Evolutionary conservation across 768 basidiomycete genomes (phyloP).

Genomic region (Tylopilus subfusipes): DNA sequence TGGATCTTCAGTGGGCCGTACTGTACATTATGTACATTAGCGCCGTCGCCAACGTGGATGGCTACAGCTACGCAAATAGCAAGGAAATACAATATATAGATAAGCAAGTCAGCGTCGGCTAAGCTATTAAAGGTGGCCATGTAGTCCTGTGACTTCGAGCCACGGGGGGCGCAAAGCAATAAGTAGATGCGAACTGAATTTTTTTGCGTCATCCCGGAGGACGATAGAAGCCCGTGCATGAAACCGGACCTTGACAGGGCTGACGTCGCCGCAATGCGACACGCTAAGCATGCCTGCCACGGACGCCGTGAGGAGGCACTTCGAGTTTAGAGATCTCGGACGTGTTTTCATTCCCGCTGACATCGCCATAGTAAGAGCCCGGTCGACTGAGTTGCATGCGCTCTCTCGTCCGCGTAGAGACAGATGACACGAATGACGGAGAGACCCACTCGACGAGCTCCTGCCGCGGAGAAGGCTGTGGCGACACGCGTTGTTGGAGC

Average conservation of each 20-base stretch:
- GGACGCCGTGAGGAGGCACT: conserved; percentile 1
- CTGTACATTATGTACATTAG: conserved; percentile 20
- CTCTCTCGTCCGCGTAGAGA: conserved; percentile 19
- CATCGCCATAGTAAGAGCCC: conserved; percentile 27
- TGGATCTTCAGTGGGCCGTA: conserved; percentile 5
- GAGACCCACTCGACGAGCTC: conserved; percentile 23
- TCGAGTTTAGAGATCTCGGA: conserved; percentile 9
- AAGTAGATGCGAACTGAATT: conserved; percentile 3
- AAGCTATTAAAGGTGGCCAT: conserved; percentile 2
- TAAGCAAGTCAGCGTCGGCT: conserved; percentile 22
- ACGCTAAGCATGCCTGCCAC: conserved; percentile 7
- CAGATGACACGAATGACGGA: conserved; percentile 17
- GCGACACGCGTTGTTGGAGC: conserved; percentile 24
- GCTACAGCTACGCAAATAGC: conserved; percentile 11
- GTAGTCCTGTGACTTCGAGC: conserved; percentile 5
- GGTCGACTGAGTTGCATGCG: conserved; percentile 12
- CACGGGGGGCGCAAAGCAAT: conserved; percentile 13
- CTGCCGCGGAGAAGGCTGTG: conserved; percentile 30
- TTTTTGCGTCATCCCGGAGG: conserved; percentile 10
- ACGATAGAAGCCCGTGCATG: conserved; percentile 2
- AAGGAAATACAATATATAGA: conserved; percentile 23
- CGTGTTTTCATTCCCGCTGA: conserved; percentile 30
- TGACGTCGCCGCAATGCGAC: conserved; percentile 9
- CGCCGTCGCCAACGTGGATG: conserved; percentile 1
- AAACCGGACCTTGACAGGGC: conserved; percentile 5